A percentile compares a stretch with the other conserved stretches of the same genome.
Conservation (phyloP, 805 yeast species). For the Pichia manshurica region DNA sequence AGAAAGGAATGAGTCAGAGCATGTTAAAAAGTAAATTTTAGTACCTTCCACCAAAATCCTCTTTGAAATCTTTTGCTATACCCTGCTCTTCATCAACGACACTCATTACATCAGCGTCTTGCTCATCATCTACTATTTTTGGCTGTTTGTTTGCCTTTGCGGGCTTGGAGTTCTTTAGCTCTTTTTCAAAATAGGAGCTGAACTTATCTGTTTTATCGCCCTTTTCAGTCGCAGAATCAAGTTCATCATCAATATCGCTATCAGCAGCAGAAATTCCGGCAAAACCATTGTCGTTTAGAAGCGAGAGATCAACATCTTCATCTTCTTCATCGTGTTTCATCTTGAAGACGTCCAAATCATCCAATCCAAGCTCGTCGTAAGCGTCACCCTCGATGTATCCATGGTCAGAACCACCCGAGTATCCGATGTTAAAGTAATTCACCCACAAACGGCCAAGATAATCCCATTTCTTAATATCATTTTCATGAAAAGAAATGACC, state of each 20-base stretch:
- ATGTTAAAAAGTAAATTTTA: not conserved
- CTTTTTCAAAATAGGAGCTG: not conserved
- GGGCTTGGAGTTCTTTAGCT: not conserved
- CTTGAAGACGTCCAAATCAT: slow-evolving; percentile 15
- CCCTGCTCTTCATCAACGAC: slow-evolving; percentile 7
- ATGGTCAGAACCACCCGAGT: slow-evolving; percentile 20
- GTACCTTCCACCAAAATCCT: slow-evolving; percentile 6
- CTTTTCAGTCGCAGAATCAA: not conserved
- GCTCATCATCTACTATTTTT: not conserved
- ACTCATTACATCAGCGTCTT: not conserved
- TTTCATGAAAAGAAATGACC: slow-evolving; percentile 34
- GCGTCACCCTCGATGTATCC: slow-evolving; percentile 30
- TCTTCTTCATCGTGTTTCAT: not conserved
- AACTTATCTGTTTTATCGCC: not conserved
- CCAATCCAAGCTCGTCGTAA: slow-evolving; percentile 28
- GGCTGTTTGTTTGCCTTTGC: no score
- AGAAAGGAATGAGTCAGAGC: no score
- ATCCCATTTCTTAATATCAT: slow-evolving; percentile 31
- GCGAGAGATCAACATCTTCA: not conserved
- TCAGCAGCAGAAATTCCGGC: not conserved
- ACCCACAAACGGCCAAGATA: slow-evolving; percentile 52
- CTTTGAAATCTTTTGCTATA: slow-evolving; percentile 6
- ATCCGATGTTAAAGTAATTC: slow-evolving; percentile 31
- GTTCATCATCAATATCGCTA: not conserved
- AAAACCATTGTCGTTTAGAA: no score